Base-by-base conservation (phyloP, 257 asterid genomes). In the Salvia splendens region DNA sequence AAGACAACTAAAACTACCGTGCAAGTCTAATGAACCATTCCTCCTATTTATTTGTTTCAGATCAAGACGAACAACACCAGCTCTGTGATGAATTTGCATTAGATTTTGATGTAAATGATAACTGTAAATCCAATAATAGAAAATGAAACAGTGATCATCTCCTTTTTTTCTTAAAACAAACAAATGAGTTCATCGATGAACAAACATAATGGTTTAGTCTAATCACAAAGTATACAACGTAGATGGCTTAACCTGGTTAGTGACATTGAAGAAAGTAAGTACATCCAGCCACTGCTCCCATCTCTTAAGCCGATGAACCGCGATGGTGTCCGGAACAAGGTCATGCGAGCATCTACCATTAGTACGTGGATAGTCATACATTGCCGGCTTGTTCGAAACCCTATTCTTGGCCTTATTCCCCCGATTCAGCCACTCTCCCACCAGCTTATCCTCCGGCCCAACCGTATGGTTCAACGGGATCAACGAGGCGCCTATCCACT, bases 281-380 rank as follows among this genome's bases (percentile, higher is more conserved):
- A 87, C 91, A 66, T 73, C 63, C 12, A 84, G 28, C 95, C 93
- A 87, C 67, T 89, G 95, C 53, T 87, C 89, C 91, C 89, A 87
- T 52, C 77, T 89, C 71, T 89, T 87, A 1, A 87, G 73, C 38
- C 94, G 52, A 70, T 87, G 94, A 73, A 89, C 88, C 0, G 88
- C 95, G 40, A 87, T 57, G 4, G 95, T 89, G 9, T 89, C 85
- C 3, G 89, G 81, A 38, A 89, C 81, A 33, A 87, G 95, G 14
- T 84, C 85, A 71, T 89, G 94, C 2, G 94, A 89, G 71, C 91
- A 89, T 72, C 87, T 78, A 4, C 94, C 88, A 54, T 89, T 89
- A 38, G 91, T 84, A 64, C 92, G 91, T 8, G 95, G 95, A 71
- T 89, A 89, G 28, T 89, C 97, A 70, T 85, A 84, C 95, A 85